These are phyloP conservation scores for Sicyos edulis DNA, from an alignment of 306 rosid species.

Conservation along the genomic window DNA sequence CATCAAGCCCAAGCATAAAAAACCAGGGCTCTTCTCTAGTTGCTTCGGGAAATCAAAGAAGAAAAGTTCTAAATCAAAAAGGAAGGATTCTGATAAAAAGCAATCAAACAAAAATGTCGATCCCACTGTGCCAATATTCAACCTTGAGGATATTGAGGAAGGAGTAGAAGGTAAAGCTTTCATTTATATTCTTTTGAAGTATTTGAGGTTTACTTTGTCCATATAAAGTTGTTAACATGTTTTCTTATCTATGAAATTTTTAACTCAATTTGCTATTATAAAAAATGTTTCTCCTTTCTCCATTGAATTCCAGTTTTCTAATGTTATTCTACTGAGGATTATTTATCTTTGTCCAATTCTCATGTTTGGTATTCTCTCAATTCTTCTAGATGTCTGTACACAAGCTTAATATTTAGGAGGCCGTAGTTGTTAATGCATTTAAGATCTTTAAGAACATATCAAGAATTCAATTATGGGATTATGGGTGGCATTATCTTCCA, in stretches of 20 bases:
- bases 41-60: conserved; percentile 66
- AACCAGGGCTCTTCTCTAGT: conserved; percentile 52
- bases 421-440: not conserved
- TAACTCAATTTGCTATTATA: not conserved
- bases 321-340: not conserved
- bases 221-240: not conserved
- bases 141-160: conserved; percentile 90
- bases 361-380: not conserved
- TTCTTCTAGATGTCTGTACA: not conserved
- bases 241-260: not conserved
- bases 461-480: not conserved
- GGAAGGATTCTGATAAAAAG: conserved; percentile 75
- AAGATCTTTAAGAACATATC: not conserved
- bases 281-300: not conserved
- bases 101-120: conserved; percentile 67
- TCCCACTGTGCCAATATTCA: conserved; percentile 80
- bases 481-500: not conserved
- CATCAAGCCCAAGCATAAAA: conserved; percentile 75
- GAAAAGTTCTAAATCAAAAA: conserved; percentile 68
- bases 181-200: conserved; percentile 7
- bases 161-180: conserved; percentile 76
- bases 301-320: not conserved
- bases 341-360: not conserved
- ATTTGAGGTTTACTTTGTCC: not conserved
- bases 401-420: not conserved